Conservation (phyloP, 2,329 filamentous ascomycete genomes). For the Pseudonectria foliicola region DNA sequence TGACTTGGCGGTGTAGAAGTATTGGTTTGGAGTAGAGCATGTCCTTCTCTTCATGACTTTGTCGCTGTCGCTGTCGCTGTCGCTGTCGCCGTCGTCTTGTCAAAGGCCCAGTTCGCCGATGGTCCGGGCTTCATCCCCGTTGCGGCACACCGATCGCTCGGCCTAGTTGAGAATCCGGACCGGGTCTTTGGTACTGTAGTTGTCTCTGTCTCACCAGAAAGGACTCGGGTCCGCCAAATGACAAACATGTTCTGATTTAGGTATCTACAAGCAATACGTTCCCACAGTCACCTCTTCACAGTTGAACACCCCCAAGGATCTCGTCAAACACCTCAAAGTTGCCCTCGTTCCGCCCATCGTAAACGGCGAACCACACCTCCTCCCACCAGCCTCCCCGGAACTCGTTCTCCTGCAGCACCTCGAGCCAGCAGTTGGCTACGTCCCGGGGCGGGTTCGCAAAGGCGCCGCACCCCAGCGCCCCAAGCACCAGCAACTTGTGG, state of each 20-base stretch:
- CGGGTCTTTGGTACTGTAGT: too few species aligned
- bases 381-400: constrained; percentile 58
- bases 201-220: too few species aligned
- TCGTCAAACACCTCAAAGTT: constrained; percentile 46
- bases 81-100: too few species aligned
- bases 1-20: too few species aligned
- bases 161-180: too few species aligned
- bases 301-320: constrained; percentile 30
- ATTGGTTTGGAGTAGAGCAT: too few species aligned
- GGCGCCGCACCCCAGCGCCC: constrained; percentile 62
- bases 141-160: too few species aligned
- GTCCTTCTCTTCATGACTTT: too few species aligned
- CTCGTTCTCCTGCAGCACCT: constrained; percentile 54
- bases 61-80: too few species aligned
- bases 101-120: too few species aligned
- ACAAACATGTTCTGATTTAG: not conserved
- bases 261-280: not conserved
- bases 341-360: constrained; percentile 35
- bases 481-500: constrained; percentile 56
- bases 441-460: constrained; percentile 56
- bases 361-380: constrained; percentile 58
- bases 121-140: too few species aligned
- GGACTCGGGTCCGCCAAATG: too few species aligned
- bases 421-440: constrained; percentile 55
- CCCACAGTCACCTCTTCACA: constrained; percentile 10